Base-by-base conservation (phyloP, 805 yeast genomes). In the Martiniozyma abietophila region DNA sequence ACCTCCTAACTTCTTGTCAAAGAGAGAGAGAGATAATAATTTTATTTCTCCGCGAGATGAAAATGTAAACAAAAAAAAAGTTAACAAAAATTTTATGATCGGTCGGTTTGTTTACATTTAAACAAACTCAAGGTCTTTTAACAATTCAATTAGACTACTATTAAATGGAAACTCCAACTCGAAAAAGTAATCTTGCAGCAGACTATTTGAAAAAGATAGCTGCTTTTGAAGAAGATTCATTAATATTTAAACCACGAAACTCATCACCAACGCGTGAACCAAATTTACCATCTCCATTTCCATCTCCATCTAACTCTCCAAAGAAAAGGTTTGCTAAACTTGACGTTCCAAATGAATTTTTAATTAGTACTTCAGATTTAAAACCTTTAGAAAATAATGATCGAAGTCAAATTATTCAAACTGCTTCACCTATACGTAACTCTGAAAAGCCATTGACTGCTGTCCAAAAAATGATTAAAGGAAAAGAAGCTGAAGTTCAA, bases 401-500 rank as follows among this genome's bases (percentile, higher is more conserved):
- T n/a, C n/a, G n/a, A n/a, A n/a, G n/a, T n/a, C n/a, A n/a, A n/a
- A n/a, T n/a, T n/a, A n/a, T n/a, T 21, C 28, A 31, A 6, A 22
- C 30, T 10, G 31, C 33, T 5, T 31, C 41, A 9, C 41, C 41
- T 12, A 24, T 34, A 1, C 36, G 25, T 10, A 16, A 21, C 5
- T 23, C 32, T 11, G 39, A 35, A 15, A 20, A 31, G n/a, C 37
- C 41, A 10, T 43, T 38, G 2, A 52, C 59, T 0, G 58, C 64
- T 2, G 61, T 59, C 3, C 54, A 54, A 28, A 47, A 53, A 25
- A 36, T 58, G 37, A 56, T 59, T 27, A 41, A 48, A 29, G 56
- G 50, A 29, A 58, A 51, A 33, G 64, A 59, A 35, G 42, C 38
- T 25, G 61, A 52, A 31, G 39, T 59, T 1, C 35, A 47, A 8